These are phyloP conservation scores for Tolypocladium paradoxum DNA, from an alignment of 2,329 filamentous ascomycete genomes.

Conservation along the genomic window DNA sequence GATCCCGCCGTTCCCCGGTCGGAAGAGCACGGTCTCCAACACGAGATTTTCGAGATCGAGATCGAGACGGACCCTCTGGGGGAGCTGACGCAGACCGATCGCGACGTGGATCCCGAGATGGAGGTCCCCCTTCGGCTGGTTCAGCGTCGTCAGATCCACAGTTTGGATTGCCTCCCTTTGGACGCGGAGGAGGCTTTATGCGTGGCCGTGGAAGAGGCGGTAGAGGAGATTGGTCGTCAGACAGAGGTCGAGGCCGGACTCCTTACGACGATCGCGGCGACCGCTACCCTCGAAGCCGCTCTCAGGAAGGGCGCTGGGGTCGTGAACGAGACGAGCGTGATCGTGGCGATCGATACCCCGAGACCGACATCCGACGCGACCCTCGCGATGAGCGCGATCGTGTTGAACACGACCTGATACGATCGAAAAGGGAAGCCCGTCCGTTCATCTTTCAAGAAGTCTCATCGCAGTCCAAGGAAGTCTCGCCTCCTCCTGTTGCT, in stretches of 20 bases:
- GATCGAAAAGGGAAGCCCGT: constrained; percentile 39
- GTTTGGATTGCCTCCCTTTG: constrained; percentile 40
- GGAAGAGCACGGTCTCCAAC: constrained; percentile 54
- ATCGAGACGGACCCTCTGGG: constrained; percentile 47
- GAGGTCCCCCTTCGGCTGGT: constrained; percentile 55
- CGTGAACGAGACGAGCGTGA: constrained; percentile 48
- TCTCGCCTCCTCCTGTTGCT: constrained; percentile 46
- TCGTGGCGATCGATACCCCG: constrained; percentile 29
- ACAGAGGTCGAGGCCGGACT: constrained; percentile 43
- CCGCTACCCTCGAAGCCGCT: constrained; percentile 54
- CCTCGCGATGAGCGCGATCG: constrained; percentile 37
- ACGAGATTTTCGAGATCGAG: constrained; percentile 52
- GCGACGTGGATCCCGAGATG: constrained; percentile 60
- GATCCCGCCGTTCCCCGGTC: constrained; percentile 45
- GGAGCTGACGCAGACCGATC: constrained; percentile 57
- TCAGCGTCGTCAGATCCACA: constrained; percentile 60
- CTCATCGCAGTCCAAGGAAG: constrained; percentile 34
- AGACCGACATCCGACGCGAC: constrained; percentile 30
- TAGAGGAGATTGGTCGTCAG: constrained; percentile 27
- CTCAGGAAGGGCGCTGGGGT: constrained; percentile 51
- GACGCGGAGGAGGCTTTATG: constrained; percentile 44
- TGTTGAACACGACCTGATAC: constrained; percentile 33
- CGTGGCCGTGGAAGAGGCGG: constrained; percentile 42
- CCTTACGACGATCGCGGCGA: constrained; percentile 51
- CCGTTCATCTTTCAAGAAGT: constrained; percentile 37